Percentiles rank a stretch among this genome's conserved stretches.
These are phyloP conservation scores for Ustilago sp. DNA, from an alignment of 1,284 basidiomycete genomes.

Conservation along the genomic window DNA sequence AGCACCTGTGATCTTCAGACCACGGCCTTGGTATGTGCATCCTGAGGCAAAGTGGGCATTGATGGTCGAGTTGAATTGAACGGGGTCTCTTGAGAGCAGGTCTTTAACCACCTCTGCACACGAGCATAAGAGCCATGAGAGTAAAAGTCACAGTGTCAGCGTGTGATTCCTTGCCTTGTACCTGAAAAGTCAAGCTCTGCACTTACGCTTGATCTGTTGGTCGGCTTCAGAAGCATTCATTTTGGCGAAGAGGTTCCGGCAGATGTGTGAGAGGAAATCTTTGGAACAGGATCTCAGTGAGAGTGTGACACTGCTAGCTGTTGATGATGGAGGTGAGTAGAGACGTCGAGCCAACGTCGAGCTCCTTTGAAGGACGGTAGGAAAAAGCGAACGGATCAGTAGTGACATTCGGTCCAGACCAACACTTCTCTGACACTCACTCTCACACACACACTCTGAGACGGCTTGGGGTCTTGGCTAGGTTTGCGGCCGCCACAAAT, in stretches of 20 bases:
- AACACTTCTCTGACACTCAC: not conserved
- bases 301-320: not conserved
- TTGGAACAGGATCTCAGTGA: not conserved
- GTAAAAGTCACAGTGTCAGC: not conserved
- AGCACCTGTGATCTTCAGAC: constrained; percentile 49
- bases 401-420: not conserved
- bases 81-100: constrained; percentile 47
- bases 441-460: not conserved
- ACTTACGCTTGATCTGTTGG: constrained; percentile 34
- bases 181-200: not conserved
- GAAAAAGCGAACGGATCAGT: constrained; percentile 3
- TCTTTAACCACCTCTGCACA: constrained; percentile 36
- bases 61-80: constrained; percentile 57
- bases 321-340: not conserved
- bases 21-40: constrained; percentile 50
- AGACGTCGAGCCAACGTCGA: not conserved
- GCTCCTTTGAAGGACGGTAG: not conserved
- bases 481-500: constrained; percentile 1
- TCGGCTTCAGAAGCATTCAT: constrained; percentile 42
- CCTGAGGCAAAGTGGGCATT: constrained; percentile 49
- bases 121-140: not conserved
- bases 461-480: not conserved
- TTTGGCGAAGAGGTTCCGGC: not conserved
- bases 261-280: not conserved
- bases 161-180: not conserved